Base-by-base conservation (phyloP, 257 asterid species). In the Nicotiana tabacum region DNA sequence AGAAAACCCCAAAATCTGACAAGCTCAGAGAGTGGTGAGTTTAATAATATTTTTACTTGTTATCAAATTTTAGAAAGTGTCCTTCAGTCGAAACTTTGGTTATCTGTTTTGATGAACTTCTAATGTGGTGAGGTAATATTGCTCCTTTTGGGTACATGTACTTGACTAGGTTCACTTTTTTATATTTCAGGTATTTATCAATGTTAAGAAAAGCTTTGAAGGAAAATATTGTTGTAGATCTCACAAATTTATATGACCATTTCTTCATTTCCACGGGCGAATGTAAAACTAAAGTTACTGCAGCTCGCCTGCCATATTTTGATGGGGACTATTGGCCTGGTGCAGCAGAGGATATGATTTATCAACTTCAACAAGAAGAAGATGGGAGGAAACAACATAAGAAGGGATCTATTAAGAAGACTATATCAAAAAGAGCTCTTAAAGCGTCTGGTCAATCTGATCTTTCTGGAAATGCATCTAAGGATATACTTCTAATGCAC, bases 261-360 rank as follows among this genome's bases (percentile, higher is more conserved):
- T 93, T 96, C 89, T 94, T 96, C 87, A 87, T 89, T 68, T 85
- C 95, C 60, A 77, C 87, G 7, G 99, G 98, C 37, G 99, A 96
- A 86, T 88, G 96, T 87, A 96, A 89, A 86, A 97, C 99, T 74
- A 96, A 92, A 91, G 94, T 94, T 68, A 94, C 99, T 81, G 99
- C 98, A 57, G 88, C 97, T 67, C 96, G 98, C 83, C 88, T 96
- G 87, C 99, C 99, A 46, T 94, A 96, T 83, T 96, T 96, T 82
- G 99, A 96, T 85, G 99, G 99, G 80, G 99, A 96, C 86, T 94
- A 96, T 87, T 96, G 99, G 99, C 99, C 99, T 79, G 99, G 99
- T 78, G 98, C 99, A 81, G 99, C 99, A 0, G 99, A 96, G 90
- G 98, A 96, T 85, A 93, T 92, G 88, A 89, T 96, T 85, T 90